Base-by-base conservation (phyloP, 1,284 basidiomycete genomes). In the Abortiporus biennis region DNA sequence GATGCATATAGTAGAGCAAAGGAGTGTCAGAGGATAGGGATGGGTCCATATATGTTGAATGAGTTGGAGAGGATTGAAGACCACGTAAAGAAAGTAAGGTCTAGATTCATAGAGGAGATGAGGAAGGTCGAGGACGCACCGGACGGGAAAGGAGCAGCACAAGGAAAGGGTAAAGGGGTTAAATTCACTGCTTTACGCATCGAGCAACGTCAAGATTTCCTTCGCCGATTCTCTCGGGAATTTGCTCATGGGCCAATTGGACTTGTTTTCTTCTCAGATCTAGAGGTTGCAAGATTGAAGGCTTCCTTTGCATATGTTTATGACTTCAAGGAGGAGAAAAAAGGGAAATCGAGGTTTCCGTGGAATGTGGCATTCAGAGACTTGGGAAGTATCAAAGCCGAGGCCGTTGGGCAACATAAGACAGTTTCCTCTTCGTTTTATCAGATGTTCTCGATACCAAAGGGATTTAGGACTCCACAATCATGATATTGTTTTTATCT, bases 341-440 rank as follows among this genome's bases (percentile, higher is more conserved):
- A 29, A 1, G 45, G 50, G 22, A 68, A 59, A 57, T 62, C 64
- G 3, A 62, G 69, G 12, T 77, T 77, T 45, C 72, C 76, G 3
- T 79, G 68, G 61, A 65, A 78, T 51, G 65, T 78, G 27, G 71
- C 72, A 0, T 67, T 74, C 59, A 60, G 73, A 11, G 65, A 68
- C 39, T 58, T 80, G 6, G 65, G 74, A 43, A 53, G 54, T 24
- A 75, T 78, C 54, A 77, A 77, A 52, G 69, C 71, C 5, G 41
- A 52, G 27, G 53, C 55, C 11, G 35, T 23, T 6, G 55, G 55
- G 2, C 20, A 12, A 16, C 21, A 29, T 21, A 53, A 49, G 44
- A 42, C 47, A 8, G 24, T 47, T 5, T 32, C 38, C 39, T 37
- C 45, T 34, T 46, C 48, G 25, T 41, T 46, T 46, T 46, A 47